Evolutionary conservation across 140 eudicot species (phyloP), one percentile per base, ranked within the genome.

Genomic region (Oenanthe javanica): DNA sequence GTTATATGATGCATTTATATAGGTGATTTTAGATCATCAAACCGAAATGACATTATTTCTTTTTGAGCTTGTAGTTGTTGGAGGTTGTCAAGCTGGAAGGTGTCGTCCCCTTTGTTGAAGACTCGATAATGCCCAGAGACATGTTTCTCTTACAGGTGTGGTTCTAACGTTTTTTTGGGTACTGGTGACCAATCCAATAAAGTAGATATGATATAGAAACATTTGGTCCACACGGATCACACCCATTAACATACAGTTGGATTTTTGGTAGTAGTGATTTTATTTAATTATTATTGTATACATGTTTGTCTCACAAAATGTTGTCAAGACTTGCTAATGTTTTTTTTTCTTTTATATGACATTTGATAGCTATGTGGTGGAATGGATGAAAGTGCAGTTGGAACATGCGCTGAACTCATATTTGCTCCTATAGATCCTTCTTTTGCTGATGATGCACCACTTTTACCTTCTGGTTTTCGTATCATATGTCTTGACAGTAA

Each of bases 361-460:
- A 14, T 38, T 36, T 40, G 46, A 42, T 85, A 93, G 96, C 90
- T 90, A 5, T 93, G 97, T 59, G 89, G 89, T 31, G 97, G 97
- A 79, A 92, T 89, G 75, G 97, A 93, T 40, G 97, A 93, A 84
- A 93, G 88, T 81, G 90, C 96, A 12, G 86, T 93, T 21, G 96
- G 97, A n/a, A 89, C 93, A 9, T 91, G 92, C 1, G 89, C 97
- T 2, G 97, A 93, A 84, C 94, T 93, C 81, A 86, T 93, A 31
- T 93, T 93, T 86, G 97, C 97, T 48, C 96, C 97, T 0, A 93
- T 93, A 12, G 97, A 93, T 79, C 92, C 96, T 45, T 89, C 97
- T 72, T 93, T 93, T 73, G 83, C 96, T 9, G 97, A 93, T 45
- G 96, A 93, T 84, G 94, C 96, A 2, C 96, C 97, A 45, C 92